Conservation (phyloP, 116 monocot species). For the Dioscorea cayenensis region DNA sequence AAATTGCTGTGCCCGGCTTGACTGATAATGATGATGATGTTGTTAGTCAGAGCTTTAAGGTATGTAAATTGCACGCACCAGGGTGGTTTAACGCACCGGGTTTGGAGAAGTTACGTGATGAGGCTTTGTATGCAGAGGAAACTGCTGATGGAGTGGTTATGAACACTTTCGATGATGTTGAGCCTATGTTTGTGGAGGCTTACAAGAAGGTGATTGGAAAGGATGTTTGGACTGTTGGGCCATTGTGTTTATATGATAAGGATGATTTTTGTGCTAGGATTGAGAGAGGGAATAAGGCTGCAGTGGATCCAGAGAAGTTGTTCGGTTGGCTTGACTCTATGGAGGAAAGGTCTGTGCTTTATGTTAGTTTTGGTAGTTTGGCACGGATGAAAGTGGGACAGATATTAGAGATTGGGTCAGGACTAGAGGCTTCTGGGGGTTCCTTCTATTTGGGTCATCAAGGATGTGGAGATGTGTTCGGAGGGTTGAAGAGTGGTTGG, state of each 20-base stretch:
- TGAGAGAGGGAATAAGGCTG: constrained; percentile 22
- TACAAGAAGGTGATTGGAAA: constrained; percentile 5
- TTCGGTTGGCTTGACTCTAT: constrained; percentile 22
- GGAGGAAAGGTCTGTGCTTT: constrained; percentile 18
- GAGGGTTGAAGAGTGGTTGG: constrained; percentile 10
- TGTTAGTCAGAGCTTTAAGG: neutral
- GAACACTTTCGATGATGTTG: constrained; percentile 20
- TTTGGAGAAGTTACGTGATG: neutral
- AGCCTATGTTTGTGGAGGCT: constrained; percentile 11
- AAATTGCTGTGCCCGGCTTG: constrained; percentile 14
- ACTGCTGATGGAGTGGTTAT: constrained; percentile 17
- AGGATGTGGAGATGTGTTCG: constrained; percentile 4
- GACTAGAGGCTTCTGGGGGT: constrained; percentile 17
- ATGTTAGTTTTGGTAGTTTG: constrained; percentile 30
- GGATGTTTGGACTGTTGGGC: constrained; percentile 35
- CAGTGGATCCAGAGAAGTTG: too few species aligned
- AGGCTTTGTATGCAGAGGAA: constrained; percentile 11
- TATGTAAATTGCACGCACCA: constrained; percentile 4
- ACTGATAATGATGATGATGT: neutral
- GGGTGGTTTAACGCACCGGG: constrained; percentile 11
- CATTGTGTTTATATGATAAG: constrained; percentile 18
- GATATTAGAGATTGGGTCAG: constrained; percentile 31
- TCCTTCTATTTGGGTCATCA: constrained; percentile 32
- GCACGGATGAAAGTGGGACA: neutral
- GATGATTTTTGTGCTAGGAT: constrained; percentile 9